These are phyloP conservation scores for Aspergillus novoparasiticus DNA, from an alignment of 2,329 filamentous ascomycete genomes.

Conservation along the genomic window DNA sequence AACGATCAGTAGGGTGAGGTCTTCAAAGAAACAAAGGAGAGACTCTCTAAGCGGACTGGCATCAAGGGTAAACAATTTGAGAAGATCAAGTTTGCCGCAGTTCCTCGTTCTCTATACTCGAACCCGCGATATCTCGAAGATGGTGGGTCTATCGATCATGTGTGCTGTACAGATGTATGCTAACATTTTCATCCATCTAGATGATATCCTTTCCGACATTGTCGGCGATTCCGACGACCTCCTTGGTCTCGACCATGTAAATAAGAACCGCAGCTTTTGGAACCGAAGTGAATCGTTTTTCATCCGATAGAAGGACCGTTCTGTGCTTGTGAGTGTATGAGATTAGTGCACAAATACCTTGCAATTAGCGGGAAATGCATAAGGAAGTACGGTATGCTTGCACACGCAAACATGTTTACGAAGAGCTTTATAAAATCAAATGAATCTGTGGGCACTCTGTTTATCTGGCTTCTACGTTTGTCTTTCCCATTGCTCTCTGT, in stretches of 20 bases:
- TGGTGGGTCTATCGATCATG: conserved; percentile 59
- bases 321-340: conserved; percentile 1
- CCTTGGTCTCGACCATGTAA: conserved; percentile 67
- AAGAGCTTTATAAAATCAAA: conserved; percentile 7
- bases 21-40: conserved; percentile 90
- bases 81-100: conserved; percentile 93
- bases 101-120: conserved; percentile 70
- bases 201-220: conserved; percentile 50
- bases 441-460: neutral
- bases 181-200: conserved; percentile 25
- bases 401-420: conserved; percentile 4
- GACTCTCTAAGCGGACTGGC: conserved; percentile 87
- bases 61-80: conserved; percentile 98
- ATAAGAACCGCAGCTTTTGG: conserved; percentile 63
- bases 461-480: neutral
- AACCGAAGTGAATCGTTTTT: conserved; percentile 65
- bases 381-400: conserved; percentile 12
- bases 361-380: conserved; percentile 8
- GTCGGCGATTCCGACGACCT: conserved; percentile 82
- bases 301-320: conserved; percentile 53
- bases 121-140: conserved; percentile 83
- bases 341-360: conserved; percentile 3
- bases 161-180: neutral
- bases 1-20: conserved; percentile 65
- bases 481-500: neutral